A percentile compares a stretch with the other conserved stretches of the same genome.
phyloP scores from a whole-genome alignment of 1,284 basidiomycete genomes.

The Abortiporus biennis region DNA sequence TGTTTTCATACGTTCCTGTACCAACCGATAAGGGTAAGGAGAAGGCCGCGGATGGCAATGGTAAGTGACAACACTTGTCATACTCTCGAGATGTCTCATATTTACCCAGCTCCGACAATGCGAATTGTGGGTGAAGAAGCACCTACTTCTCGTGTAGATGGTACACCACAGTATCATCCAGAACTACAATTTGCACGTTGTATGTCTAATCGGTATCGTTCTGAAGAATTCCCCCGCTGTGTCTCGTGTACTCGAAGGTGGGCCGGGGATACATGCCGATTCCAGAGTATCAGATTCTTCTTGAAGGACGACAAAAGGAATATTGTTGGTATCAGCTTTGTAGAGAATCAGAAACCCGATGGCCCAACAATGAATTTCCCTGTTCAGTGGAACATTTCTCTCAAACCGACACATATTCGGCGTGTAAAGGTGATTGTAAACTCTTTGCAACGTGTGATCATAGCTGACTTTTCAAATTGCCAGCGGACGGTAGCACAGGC shows the following conservation, averaged over 20 bases:
- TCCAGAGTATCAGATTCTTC: conserved; percentile 72
- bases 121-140: too few relatives aligned
- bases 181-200: conserved; percentile 72
- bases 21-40: conserved; percentile 37
- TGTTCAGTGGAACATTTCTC: conserved; percentile 53
- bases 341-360: conserved; percentile 53
- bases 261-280: conserved; percentile 78
- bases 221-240: conserved; percentile 66
- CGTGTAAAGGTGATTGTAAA: conserved; percentile 50
- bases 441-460: neutral
- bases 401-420: conserved; percentile 42
- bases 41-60: conserved; percentile 26
- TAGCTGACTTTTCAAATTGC: neutral
- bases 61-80: conserved; percentile 24
- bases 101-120: too few relatives aligned
- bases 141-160: conserved; percentile 10
- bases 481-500: conserved; percentile 65
- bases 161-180: conserved; percentile 31
- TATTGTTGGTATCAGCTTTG: conserved; percentile 62
- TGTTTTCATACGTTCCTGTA: conserved; percentile 35
- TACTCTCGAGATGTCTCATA: conserved; percentile 9
- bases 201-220: conserved; percentile 72
- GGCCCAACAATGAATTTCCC: conserved; percentile 61
- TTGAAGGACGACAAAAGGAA: conserved; percentile 51
- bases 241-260: conserved; percentile 77